These are phyloP conservation scores for Nitzschia sp. DNA, from an alignment of 108 stramenopile species.

Conservation along the genomic window DNA sequence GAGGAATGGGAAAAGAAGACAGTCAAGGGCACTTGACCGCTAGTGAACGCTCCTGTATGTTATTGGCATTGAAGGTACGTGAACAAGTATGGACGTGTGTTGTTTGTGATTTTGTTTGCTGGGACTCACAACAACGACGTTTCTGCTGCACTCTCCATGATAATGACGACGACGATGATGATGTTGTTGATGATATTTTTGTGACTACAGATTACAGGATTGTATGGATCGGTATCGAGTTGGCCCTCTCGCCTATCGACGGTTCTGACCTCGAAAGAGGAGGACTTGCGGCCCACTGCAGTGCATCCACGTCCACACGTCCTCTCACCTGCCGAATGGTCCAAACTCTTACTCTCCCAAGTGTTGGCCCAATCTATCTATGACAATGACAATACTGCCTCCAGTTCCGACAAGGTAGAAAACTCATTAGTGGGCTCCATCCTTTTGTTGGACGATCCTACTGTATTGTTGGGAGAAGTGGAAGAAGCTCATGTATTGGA, in stretches of 20 bases:
- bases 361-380: constrained; percentile 76
- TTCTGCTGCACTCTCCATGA: too few relatives aligned
- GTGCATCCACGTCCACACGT: constrained; percentile 52
- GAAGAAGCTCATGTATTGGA: constrained; percentile 69
- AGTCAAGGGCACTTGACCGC: constrained; percentile 20
- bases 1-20: constrained; percentile 1
- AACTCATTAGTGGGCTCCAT: constrained; percentile 79
- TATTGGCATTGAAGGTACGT: constrained; percentile 67
- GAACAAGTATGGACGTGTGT: not conserved
- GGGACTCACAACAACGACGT: too few relatives aligned
- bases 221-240: constrained; percentile 53
- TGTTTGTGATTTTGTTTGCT: too few relatives aligned
- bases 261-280: constrained; percentile 76
- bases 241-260: constrained; percentile 78
- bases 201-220: constrained; percentile 60
- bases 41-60: constrained; percentile 59
- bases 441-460: constrained; percentile 78
- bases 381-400: constrained; percentile 66
- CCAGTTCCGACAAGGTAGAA: constrained; percentile 51
- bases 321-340: constrained; percentile 85
- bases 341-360: constrained; percentile 68
- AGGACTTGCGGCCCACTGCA: constrained; percentile 68
- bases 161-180: too few relatives aligned
- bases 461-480: constrained; percentile 63
- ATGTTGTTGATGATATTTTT: not conserved